A percentile compares a stretch with the other conserved stretches of the same genome.
Conservation (phyloP, 495 filamentous ascomycete genomes). For the Penicillium canescens region DNA sequence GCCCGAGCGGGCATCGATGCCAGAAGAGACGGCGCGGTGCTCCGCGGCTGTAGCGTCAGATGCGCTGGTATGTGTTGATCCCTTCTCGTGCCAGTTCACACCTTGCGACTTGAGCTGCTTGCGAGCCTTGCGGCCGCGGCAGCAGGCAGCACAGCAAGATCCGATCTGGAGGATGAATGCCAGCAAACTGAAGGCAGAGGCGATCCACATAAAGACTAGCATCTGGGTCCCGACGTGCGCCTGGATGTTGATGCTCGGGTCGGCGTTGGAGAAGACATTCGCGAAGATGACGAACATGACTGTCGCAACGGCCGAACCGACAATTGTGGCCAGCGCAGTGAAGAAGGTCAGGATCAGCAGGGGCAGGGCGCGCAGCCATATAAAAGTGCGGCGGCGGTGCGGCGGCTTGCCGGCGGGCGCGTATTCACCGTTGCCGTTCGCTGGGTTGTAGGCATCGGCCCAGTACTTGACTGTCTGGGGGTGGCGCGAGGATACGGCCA, state of each 20-base stretch:
- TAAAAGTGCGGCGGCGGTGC: constrained; percentile 48
- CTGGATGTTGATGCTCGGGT: constrained; percentile 70
- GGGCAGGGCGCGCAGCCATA: constrained; percentile 48
- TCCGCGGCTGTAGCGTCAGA: neutral
- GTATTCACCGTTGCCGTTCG: constrained; percentile 20
- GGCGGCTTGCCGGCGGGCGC: constrained; percentile 19
- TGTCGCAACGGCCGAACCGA: constrained; percentile 71
- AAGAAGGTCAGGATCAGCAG: constrained; percentile 62
- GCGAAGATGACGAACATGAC: constrained; percentile 79
- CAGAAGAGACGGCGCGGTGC: neutral
- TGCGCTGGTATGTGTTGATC: neutral
- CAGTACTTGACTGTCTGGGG: constrained; percentile 38
- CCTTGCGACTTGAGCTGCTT: constrained; percentile 37
- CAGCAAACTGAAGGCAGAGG: constrained; percentile 61
- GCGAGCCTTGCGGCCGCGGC: constrained; percentile 42
- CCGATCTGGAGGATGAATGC: constrained; percentile 71
- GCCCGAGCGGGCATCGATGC: neutral
- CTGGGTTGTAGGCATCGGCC: constrained; percentile 8
- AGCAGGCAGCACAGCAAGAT: constrained; percentile 63
- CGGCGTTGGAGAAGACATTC: constrained; percentile 61
- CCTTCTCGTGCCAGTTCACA: constrained; percentile 21
- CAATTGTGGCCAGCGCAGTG: constrained; percentile 63
- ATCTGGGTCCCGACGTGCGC: constrained; percentile 70
- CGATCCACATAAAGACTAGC: constrained; percentile 91
- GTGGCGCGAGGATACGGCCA: constrained; percentile 55